Base-by-base conservation (phyloP, 176 grass and related monocot genomes). In the Typha latifolia region DNA sequence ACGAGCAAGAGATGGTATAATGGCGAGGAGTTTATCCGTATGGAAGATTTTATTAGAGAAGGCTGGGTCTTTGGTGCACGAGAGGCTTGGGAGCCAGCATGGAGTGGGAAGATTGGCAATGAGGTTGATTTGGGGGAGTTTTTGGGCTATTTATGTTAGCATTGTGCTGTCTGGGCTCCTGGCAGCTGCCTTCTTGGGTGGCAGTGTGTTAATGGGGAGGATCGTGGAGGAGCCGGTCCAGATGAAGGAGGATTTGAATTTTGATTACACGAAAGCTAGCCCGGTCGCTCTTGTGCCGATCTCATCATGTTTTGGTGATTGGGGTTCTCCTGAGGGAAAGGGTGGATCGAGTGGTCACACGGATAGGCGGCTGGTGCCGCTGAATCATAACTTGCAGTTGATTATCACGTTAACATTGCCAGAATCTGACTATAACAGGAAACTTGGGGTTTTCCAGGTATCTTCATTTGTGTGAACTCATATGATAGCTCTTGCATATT, bases 371-470 rank as follows among this genome's bases (percentile, higher is more conserved):
- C n/a, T 80, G 67, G 88, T 90, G 26, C 83, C 67, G 1, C 83
- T 76, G 7, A 86, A 92, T 82, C 89, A 97, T 47, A 79, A 87
- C 70, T 57, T 92, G 72, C 76, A 82, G 75, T 56, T 92, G 9
- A 85, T 84, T 20, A 69, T 97, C 57, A 81, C 61, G 14, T 66
- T 97, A 66, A 97, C 79, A 7, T 76, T 97, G 51, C 94, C 94
- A 0, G 94, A 97, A 56, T 97, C 89, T 3, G 83, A 93, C 72
- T 97, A 90, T 77, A 97, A 93, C 62, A 51, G 89, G 55, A 90
- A 77, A 62, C 85, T 97, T 2, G 94, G 94, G 16, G 76, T 97
- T 69, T 97, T 97, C 29, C 94, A 93, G 83, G 94, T 92, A 89
- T 72, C 32, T 51, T 64, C 78, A 13, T n/a, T 14, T 47, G 16